Base-by-base conservation (phyloP, 768 basidiomycete genomes). In the Macrocybe gigantea region DNA sequence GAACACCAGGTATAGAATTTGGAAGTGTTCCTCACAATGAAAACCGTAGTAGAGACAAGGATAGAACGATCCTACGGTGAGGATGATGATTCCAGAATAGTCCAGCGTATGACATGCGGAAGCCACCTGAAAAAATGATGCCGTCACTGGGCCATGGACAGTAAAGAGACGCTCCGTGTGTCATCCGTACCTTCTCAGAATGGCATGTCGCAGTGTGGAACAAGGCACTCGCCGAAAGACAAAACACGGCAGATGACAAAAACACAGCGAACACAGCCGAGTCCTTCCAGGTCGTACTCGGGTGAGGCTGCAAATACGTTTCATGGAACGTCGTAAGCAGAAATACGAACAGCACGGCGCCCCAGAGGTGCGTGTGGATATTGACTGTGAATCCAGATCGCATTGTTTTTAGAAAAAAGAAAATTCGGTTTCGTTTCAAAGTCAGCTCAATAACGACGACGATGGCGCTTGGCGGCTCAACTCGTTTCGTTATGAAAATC, bases 401-500 rank as follows among this genome's bases (percentile, higher is more conserved):
- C 36, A 45, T 40, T 39, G 33, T 56, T 51, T 50, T 43, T 50
- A 56, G n/a, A n/a, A 33, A 44, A 43, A 54, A 29, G 48, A 46
- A 46, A 12, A 33, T n/a, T 44, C 29, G 30, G 35, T 8, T 32
- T n/a, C 22, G 22, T 22, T 22, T 4, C 22, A 22, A 22, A 22
- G 22, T 22, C 22, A 22, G 44, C 39, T 48, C 15, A 15, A 40
- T 39, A 29, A 38, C 30, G 45, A 13, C 35, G 44, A 39, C 13
- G 42, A 33, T 29, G 45, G 58, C 64, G 22, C 22, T 22, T 48
- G 54, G 4, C 22, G 22, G 22, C 22, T 22, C 22, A 22, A 83
- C 88, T 73, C 49, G 85, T 86, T 66, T 88, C 87, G 55, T 89
- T 90, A 63, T 90, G 88, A 49, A 86, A 55, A 65, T 86, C 88